Conservation (phyloP, 2,329 filamentous ascomycete genomes). For the Neurospora sp. region DNA sequence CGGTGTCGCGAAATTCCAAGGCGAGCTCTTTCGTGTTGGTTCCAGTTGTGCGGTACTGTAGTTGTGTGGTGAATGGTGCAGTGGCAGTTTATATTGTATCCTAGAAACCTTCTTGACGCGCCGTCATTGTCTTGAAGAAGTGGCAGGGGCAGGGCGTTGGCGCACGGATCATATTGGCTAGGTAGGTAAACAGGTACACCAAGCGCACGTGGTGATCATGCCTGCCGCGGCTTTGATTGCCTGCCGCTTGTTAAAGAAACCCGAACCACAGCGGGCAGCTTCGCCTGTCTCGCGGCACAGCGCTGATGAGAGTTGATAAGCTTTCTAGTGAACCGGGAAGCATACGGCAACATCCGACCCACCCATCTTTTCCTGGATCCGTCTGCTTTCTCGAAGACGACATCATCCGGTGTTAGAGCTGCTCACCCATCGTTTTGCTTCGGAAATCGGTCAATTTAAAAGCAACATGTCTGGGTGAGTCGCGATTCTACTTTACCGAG, state of each 20-base stretch:
- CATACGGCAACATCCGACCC: constrained; percentile 7
- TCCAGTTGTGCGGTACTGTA: background rate
- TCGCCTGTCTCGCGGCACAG: background rate
- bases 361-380: background rate
- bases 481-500: background rate
- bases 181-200: background rate
- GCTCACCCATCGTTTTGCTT: background rate
- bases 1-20: background rate
- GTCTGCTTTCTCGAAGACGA: background rate
- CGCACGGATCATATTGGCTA: background rate
- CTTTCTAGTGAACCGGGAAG: constrained; percentile 1
- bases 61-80: background rate
- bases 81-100: background rate
- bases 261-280: background rate
- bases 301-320: constrained; percentile 5
- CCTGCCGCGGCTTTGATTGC: background rate
- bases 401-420: background rate
- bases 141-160: background rate
- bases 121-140: background rate
- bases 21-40: background rate
- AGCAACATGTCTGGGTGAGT: constrained; percentile 14
- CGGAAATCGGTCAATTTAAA: background rate
- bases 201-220: background rate
- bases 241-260: background rate
- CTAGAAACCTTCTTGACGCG: background rate